Conservation (phyloP, 2,329 filamentous ascomycete species). For the Penicillium decumbens region DNA sequence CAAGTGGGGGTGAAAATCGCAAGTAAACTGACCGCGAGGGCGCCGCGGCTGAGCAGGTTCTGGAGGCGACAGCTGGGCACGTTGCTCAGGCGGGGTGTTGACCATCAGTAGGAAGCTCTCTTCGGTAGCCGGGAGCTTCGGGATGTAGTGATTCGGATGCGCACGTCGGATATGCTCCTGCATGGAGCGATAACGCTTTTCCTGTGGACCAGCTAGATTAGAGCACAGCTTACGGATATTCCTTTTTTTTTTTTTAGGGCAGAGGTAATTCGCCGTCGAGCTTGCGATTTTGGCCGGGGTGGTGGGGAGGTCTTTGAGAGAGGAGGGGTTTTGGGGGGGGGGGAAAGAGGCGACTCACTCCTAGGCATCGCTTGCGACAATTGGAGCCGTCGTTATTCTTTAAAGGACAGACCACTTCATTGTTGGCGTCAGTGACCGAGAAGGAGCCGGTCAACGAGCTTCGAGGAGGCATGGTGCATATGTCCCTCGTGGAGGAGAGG, state of each 20-base stretch:
- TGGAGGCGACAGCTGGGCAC: conserved; percentile 51
- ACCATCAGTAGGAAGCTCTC: conserved; percentile 98
- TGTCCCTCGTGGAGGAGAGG: conserved; percentile 22
- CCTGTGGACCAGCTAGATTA: conserved; percentile 50
- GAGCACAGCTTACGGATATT: conserved; percentile 1
- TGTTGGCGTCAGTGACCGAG: conserved; percentile 84
- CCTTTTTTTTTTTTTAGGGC: conserved; percentile 2
- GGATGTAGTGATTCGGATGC: conserved; percentile 94
- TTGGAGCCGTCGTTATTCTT: conserved; percentile 93
- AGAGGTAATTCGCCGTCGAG: conserved; percentile 1
- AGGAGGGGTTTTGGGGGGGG: not conserved
- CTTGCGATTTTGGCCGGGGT: not conserved
- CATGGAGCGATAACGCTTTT: conserved; percentile 96
- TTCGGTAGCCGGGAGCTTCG: conserved; percentile 94
- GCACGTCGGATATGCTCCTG: conserved; percentile 98
- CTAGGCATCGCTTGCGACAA: conserved; percentile 95
- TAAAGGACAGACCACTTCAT: conserved; percentile 94
- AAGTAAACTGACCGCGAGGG: conserved; percentile 36
- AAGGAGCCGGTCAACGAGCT: conserved; percentile 83
- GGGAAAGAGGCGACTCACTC: conserved; percentile 63
- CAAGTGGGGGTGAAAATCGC: not conserved
- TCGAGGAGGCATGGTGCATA: conserved; percentile 77
- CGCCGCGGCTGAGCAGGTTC: conserved; percentile 34
- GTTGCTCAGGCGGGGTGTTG: conserved; percentile 75
- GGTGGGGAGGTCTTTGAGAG: not conserved